Evolutionary conservation across 2,329 filamentous ascomycete species (phyloP), one percentile per base, ranked within the genome.

Genomic region (Alternaria novae-zelandiae): DNA sequence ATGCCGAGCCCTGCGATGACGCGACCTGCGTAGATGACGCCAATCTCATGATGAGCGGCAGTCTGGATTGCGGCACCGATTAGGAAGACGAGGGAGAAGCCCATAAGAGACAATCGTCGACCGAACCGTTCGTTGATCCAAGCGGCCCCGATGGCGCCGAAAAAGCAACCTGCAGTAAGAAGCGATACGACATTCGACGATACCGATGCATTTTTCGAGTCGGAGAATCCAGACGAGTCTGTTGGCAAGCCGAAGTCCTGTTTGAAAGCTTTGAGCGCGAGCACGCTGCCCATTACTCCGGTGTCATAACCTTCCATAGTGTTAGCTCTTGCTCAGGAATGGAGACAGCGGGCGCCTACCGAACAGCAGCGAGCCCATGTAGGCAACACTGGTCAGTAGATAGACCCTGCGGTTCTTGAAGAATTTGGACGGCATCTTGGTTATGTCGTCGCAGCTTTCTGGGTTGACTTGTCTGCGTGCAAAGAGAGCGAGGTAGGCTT

Each of bases 1-100:
- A 86, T 83, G 44, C 84, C 85, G 20, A 87, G 70, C 47, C 86
- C 86, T 62, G 84, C 83, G 8, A 87, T 77, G 3, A 86, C 85
- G 65, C 85, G 80, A 26, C 60, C 60, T 13, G 28, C 60, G n/a
- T 63, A 63, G 20, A 63, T 63, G 15, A 63, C 43, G 15, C 56
- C 60, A 8, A 63, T 63, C 13, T 63, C 45, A 32, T 63, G 60
- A 23, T 63, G 60, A 21, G 60, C 60, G 13, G 50, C 56, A 20
- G 60, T 63, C 32, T 63, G 60, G n/a, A 63, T 20, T 26, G 56
- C 60, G 30, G 60, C 60, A 17, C 60, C 60, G 11, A 63, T 44
- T n/a, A 63, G 56, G 21, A 63, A 63, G 25, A 63, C 20, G 6
- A 63, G 26, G 7, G 60, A 50, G 15, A 63, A 54, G 11, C 56